Evolutionary conservation across 371 early-diverging fungal genomes (phyloP).

Genomic region (Circinella minor): DNA sequence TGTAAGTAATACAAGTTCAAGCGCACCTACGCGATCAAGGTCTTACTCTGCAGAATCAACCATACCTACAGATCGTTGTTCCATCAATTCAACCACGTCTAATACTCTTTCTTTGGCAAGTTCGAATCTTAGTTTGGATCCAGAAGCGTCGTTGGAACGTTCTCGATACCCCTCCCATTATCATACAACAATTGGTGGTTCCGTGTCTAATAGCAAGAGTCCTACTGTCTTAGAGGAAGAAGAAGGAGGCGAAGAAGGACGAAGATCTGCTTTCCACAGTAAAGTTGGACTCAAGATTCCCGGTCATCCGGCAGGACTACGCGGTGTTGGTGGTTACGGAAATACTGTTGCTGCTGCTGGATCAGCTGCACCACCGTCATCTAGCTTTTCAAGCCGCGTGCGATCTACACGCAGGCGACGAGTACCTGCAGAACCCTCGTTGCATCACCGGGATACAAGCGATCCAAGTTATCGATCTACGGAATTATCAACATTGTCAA

Average conservation of each 20-base stretch:
- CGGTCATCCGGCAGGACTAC: conserved; percentile 5
- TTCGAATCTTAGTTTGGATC: conserved; percentile 36
- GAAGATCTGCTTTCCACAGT: conserved; percentile 30
- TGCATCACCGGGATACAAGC: conserved; percentile 8
- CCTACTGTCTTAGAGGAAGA: background rate
- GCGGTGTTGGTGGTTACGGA: conserved; percentile 2
- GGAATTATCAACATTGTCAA: background rate
- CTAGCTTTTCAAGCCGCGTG: background rate
- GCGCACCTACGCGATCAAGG: background rate
- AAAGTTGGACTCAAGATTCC: conserved; percentile 32
- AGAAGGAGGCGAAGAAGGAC: conserved; percentile 19
- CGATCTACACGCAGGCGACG: conserved; percentile 7
- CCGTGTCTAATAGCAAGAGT: background rate
- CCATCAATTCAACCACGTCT: conserved; percentile 35
- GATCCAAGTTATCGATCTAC: background rate
- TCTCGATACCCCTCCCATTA: background rate
- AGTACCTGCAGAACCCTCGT: background rate
- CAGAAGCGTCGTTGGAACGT: conserved; percentile 16
- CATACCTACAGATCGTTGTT: conserved; percentile 19
- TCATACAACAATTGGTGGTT: background rate
- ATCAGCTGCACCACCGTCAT: background rate
- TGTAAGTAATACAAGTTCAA: background rate
- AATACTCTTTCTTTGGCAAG: conserved; percentile 38
- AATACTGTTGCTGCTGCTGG: background rate
- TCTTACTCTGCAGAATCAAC: conserved; percentile 9